A percentile compares a stretch with the other conserved stretches of the same genome.
Evolutionary conservation across 2,329 filamentous ascomycete species (phyloP).

Genomic region (Fusarium redolens): DNA sequence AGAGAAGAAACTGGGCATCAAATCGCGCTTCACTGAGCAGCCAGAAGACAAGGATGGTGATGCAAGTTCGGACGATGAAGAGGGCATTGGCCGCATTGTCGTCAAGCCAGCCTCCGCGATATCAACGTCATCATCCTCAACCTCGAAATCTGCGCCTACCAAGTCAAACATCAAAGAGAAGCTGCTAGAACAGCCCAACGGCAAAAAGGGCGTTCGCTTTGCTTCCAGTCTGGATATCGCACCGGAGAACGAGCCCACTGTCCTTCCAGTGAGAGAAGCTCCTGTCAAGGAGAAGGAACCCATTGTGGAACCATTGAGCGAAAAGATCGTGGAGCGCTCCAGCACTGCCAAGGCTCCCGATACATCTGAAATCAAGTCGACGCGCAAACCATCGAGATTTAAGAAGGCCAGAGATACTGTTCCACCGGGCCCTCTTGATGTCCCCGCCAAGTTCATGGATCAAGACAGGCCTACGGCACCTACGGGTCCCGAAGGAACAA

Average conservation of each 20-base stretch:
- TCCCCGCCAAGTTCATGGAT: slow-evolving; percentile 55
- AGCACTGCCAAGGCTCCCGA: slow-evolving; percentile 40
- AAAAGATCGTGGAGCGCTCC: slow-evolving; percentile 64
- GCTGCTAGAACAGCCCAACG: slow-evolving; percentile 30
- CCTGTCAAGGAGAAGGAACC: slow-evolving; percentile 43
- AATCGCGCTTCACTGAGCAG: slow-evolving; percentile 60
- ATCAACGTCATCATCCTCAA: slow-evolving; percentile 21
- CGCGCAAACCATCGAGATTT: slow-evolving; percentile 63
- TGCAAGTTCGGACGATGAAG: slow-evolving; percentile 52
- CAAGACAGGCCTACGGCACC: slow-evolving; percentile 54
- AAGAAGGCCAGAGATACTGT: slow-evolving; percentile 55
- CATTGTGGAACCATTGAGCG: slow-evolving; percentile 61
- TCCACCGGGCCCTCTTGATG: slow-evolving; percentile 58
- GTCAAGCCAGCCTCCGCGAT: slow-evolving; percentile 52
- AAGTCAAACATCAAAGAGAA: slow-evolving; percentile 52
- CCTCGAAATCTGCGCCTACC: slow-evolving; percentile 40
- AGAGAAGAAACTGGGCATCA: slow-evolving; percentile 78
- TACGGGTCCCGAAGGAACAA: slow-evolving; percentile 62
- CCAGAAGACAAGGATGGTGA: slow-evolving; percentile 58
- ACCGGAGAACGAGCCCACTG: slow-evolving; percentile 45
- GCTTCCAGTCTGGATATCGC: slow-evolving; percentile 79
- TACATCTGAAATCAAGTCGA: slow-evolving; percentile 51
- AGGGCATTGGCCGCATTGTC: slow-evolving; percentile 68
- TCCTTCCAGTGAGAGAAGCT: slow-evolving; percentile 24
- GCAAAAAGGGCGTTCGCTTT: slow-evolving; percentile 84